A percentile compares a stretch with the other conserved stretches of the same genome.
phyloP scores from a whole-genome alignment of 768 basidiomycete species.

The Coprinellus aureogranulatus region DNA sequence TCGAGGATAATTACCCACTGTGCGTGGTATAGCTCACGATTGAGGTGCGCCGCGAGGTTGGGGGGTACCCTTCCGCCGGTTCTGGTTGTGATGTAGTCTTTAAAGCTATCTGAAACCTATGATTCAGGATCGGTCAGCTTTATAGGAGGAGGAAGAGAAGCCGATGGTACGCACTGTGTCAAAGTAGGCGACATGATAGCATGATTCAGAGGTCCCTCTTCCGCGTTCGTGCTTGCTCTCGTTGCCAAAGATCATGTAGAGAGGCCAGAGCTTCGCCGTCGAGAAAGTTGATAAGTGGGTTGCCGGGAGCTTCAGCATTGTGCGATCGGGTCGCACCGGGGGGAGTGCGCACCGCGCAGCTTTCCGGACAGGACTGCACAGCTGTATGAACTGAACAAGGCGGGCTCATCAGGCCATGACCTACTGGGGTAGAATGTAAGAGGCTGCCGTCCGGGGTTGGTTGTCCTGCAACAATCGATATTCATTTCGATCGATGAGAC shows the following conservation, averaged over 20 bases:
- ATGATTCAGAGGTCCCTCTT: too few relatives aligned
- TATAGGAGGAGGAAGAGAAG: not conserved
- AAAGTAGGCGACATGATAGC: conserved; percentile 33
- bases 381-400: too few relatives aligned
- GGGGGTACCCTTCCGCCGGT: not conserved
- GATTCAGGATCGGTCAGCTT: too few relatives aligned
- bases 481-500: too few relatives aligned
- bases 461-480: too few relatives aligned
- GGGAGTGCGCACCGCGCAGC: too few relatives aligned
- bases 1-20: conserved; percentile 5
- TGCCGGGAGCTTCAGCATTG: too few relatives aligned
- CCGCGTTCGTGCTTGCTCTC: not conserved
- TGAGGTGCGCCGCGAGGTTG: not conserved
- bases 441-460: too few relatives aligned
- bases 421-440: too few relatives aligned
- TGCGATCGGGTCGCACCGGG: too few relatives aligned
- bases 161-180: conserved; percentile 22
- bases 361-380: too few relatives aligned
- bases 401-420: too few relatives aligned
- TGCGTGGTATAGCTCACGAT: not conserved
- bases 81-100: not conserved
- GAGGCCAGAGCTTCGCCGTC: conserved; percentile 29
- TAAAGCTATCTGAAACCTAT: conserved; percentile 9
- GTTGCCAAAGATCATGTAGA: conserved; percentile 27
- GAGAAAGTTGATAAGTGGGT: conserved; percentile 34